Base-by-base conservation (phyloP, 768 basidiomycete species). In the Lactifluus echinatus region DNA sequence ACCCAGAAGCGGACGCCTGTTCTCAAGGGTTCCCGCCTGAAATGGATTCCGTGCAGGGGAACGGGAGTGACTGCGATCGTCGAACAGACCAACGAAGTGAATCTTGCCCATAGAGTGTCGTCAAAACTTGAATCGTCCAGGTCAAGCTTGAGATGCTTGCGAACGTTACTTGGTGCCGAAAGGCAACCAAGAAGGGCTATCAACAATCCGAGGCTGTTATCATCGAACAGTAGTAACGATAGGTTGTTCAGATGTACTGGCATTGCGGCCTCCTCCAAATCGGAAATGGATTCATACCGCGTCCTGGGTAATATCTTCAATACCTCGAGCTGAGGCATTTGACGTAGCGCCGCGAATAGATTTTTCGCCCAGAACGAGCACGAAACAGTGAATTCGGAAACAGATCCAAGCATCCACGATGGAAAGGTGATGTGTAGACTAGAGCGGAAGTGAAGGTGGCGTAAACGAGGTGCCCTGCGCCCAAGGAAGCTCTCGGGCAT, bases 301-400 rank as follows among this genome's bases (percentile, higher is more conserved):
- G 7, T 23, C 3, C 17, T 33, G 34, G 53, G 15, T 4, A 10
- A 28, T 2, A 55, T 19, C 23, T 17, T 49, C 37, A 49, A 28
- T 5, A 23, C 23, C 33, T 55, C 46, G 8, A 55, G 54, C 24
- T 49, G 46, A 8, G 54, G 54, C 55, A 56, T 56, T 29, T 49
- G 47, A 14, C 39, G 24, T 8, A 56, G 47, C 4, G 40, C 19
- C 15, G 55, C 23, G n/a, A 56, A 50, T 4, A 56, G 28, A 17
- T 28, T 47, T 15, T 43, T 28, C 4, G 39, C 28, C 19, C 31
- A 34, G 31, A 50, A 48, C 6, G 23, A 34, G 37, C 12, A 24
- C 2, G 55, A 56, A 7, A 56, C 11, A 2, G 55, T 24, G 26
- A 50, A 43, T 40, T 56, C 55, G 10, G 55, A 43, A 36, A 56